phyloP scores from a whole-genome alignment of 768 basidiomycete genomes.

The Kwoniella europaea region DNA sequence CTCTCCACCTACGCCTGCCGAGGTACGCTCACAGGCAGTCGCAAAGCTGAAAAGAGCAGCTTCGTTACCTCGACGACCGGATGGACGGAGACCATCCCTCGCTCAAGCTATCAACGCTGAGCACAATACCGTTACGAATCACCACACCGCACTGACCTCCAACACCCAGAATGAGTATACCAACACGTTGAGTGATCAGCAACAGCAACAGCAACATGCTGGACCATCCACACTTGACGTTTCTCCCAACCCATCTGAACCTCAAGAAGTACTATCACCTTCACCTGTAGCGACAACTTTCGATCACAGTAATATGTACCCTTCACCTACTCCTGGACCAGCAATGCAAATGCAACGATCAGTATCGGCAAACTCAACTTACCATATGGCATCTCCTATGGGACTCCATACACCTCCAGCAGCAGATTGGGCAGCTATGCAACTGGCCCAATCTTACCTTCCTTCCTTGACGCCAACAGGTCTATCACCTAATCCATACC shows the following conservation, averaged over 20 bases:
- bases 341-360: conserved; percentile 37
- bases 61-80: conserved; percentile 87
- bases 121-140: not conserved
- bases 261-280: conserved; percentile 45
- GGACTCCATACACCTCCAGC: conserved; percentile 24
- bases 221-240: conserved; percentile 2
- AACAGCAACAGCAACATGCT: not conserved
- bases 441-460: conserved; percentile 45
- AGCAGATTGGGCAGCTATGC: conserved; percentile 48
- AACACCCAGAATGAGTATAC: not conserved
- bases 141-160: not conserved
- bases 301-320: conserved; percentile 31
- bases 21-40: conserved; percentile 84
- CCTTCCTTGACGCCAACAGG: conserved; percentile 44
- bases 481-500: conserved; percentile 26
- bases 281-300: conserved; percentile 34
- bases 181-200: not conserved
- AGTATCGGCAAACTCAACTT: conserved; percentile 39
- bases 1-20: conserved; percentile 74
- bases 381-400: conserved; percentile 26
- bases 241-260: conserved; percentile 2
- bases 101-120: conserved; percentile 8
- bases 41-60: conserved; percentile 90
- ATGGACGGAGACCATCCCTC: conserved; percentile 72
- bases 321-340: conserved; percentile 9